These are phyloP conservation scores for Tetrapyrgos nigripes DNA, from an alignment of 1,284 basidiomycete species.

Conservation along the genomic window DNA sequence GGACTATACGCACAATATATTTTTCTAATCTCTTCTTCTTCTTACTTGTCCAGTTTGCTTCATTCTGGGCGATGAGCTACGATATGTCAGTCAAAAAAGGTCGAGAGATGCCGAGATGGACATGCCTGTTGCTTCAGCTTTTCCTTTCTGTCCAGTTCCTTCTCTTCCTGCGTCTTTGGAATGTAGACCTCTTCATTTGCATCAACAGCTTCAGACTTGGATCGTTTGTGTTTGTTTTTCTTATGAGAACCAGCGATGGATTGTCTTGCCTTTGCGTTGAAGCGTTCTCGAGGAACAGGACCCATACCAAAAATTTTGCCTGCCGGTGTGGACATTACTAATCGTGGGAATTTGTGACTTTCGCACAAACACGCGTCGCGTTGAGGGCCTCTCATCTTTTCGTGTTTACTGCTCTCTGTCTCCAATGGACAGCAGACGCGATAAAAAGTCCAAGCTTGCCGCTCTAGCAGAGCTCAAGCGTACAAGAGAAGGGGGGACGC, in stretches of 20 bases:
- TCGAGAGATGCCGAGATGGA: slow-evolving; percentile 9
- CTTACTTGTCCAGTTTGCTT: slow-evolving; percentile 77
- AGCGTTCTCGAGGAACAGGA: slow-evolving; percentile 44
- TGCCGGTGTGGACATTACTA: background rate
- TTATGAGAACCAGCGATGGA: slow-evolving; percentile 54
- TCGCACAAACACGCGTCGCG: background rate
- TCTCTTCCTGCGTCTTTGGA: slow-evolving; percentile 66
- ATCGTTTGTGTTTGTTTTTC: slow-evolving; percentile 33
- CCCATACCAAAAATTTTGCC: slow-evolving; percentile 36
- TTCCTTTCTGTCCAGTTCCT: slow-evolving; percentile 64
- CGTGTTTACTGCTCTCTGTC: slow-evolving; percentile 12
- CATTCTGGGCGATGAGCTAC: slow-evolving; percentile 63
- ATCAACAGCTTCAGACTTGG: slow-evolving; percentile 19
- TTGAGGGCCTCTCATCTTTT: background rate
- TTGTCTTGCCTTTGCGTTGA: slow-evolving; percentile 69
- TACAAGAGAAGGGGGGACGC: slow-evolving; percentile 53
- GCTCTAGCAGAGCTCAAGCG: slow-evolving; percentile 58
- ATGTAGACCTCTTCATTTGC: slow-evolving; percentile 63
- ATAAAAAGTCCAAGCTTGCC: slow-evolving; percentile 43
- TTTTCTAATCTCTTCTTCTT: slow-evolving; percentile 85
- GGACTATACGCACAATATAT: slow-evolving; percentile 69
- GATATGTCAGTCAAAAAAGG: slow-evolving; percentile 14
- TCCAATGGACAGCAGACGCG: slow-evolving; percentile 32
- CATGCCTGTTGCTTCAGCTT: slow-evolving; percentile 69
- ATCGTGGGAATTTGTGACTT: background rate